Evolutionary conservation across 176 grass and related monocot genomes (phyloP).

Genomic region (Luzula sylvatica): DNA sequence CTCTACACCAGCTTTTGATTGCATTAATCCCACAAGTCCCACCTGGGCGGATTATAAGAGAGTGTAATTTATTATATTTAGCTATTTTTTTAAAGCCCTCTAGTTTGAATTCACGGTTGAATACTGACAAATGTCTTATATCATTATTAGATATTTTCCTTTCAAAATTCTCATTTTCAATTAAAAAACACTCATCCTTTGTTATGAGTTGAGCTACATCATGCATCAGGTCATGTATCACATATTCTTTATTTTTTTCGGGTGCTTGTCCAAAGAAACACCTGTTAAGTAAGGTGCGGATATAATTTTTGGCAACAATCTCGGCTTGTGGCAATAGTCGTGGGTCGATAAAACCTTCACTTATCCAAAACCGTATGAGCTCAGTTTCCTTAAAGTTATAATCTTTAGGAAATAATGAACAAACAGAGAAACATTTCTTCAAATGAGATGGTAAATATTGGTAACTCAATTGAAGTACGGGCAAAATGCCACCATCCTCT

Average conservation of each 20-base stretch:
- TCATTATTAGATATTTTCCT: neutral
- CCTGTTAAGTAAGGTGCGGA: neutral
- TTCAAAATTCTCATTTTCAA: neutral
- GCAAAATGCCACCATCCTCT: conserved; percentile 17
- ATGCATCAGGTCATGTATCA: conserved; percentile 36
- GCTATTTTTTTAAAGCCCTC: neutral
- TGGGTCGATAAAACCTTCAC: neutral
- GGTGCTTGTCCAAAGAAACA: neutral
- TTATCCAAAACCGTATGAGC: neutral
- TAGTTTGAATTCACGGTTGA: neutral
- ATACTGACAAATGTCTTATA: neutral
- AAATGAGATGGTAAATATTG: conserved; percentile 27
- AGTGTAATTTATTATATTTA: conserved; percentile 1
- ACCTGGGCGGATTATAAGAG: neutral
- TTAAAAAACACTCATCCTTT: conserved; percentile 2
- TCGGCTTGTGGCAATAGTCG: neutral
- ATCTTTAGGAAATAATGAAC: conserved; percentile 30
- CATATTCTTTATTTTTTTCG: neutral
- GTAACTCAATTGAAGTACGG: conserved; percentile 35
- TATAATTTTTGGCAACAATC: neutral
- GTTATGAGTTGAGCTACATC: conserved; percentile 26
- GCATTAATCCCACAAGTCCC: neutral
- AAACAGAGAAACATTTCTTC: conserved; percentile 36
- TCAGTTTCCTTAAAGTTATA: neutral
- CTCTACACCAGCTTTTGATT: neutral